phyloP scores from a whole-genome alignment of 148 eudicot species.

The Limonium bicolor region DNA sequence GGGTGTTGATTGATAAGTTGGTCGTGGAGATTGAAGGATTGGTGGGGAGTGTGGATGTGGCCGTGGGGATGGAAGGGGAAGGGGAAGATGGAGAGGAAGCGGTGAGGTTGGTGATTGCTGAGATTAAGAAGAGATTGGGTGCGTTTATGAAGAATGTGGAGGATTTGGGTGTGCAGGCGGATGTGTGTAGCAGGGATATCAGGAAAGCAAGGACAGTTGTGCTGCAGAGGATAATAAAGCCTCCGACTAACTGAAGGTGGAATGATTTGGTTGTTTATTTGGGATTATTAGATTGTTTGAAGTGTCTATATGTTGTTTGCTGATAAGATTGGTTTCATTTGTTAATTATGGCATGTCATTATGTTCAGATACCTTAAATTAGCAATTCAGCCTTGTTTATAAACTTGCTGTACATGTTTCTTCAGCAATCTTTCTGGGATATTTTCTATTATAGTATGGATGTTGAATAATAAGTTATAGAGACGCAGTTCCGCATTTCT shows the following conservation, averaged over 20 bases:
- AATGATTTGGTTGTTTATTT: neutral
- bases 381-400: too few relatives aligned
- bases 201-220: conserved; percentile 90
- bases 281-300: too few relatives aligned
- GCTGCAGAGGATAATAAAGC: conserved; percentile 85
- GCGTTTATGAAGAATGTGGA: conserved; percentile 76
- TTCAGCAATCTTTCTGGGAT: too few relatives aligned
- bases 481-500: too few relatives aligned
- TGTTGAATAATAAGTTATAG: too few relatives aligned
- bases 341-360: too few relatives aligned
- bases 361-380: too few relatives aligned
- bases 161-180: conserved; percentile 80
- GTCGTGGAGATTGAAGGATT: conserved; percentile 59
- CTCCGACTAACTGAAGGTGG: conserved; percentile 28
- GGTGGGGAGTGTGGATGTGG: conserved; percentile 40
- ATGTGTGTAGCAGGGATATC: conserved; percentile 76
- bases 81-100: conserved; percentile 9
- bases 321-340: too few relatives aligned
- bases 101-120: conserved; percentile 55
- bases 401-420: too few relatives aligned
- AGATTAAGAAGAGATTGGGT: conserved; percentile 60
- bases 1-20: conserved; percentile 57
- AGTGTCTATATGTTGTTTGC: too few relatives aligned
- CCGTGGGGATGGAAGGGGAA: conserved; percentile 27
- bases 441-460: too few relatives aligned